A percentile compares a stretch with the other conserved stretches of the same genome.
phyloP scores from a whole-genome alignment of 176 grass and related monocot genomes.

The Echinochloa phyllopogon region DNA sequence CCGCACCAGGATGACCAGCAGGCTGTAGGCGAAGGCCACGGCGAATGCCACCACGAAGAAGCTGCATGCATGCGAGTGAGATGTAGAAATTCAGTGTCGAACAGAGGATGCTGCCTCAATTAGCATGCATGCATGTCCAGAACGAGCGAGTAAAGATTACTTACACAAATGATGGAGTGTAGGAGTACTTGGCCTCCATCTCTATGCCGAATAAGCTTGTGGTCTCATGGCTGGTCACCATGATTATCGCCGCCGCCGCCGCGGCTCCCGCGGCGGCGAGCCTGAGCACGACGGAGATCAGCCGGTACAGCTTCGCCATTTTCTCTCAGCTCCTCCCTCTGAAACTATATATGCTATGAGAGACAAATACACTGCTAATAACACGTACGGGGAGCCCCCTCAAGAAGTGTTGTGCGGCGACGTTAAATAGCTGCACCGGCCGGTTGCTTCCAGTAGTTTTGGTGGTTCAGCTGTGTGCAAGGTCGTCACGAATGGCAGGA shows the following conservation, averaged over 20 bases:
- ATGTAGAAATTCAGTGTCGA: not conserved
- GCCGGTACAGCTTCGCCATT: slow-evolving; percentile 66
- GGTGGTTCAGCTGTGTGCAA: slow-evolving; percentile 51
- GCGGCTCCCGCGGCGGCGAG: slow-evolving; percentile 58
- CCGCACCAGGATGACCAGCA: slow-evolving; percentile 58
- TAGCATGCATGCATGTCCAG: not conserved
- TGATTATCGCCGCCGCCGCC: slow-evolving; percentile 61
- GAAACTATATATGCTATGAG: not conserved
- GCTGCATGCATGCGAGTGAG: slow-evolving; percentile 19
- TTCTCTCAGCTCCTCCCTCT: not conserved
- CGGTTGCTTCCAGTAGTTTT: slow-evolving; percentile 33
- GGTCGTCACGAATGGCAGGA: not conserved
- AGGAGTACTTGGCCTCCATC: slow-evolving; percentile 87
- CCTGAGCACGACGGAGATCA: slow-evolving; percentile 54
- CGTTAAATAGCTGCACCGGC: slow-evolving; percentile 30
- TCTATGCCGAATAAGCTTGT: slow-evolving; percentile 74
- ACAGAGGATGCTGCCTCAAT: too few species aligned
- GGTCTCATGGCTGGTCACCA: slow-evolving; percentile 83
- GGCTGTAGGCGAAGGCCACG: slow-evolving; percentile 60
- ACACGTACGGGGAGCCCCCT: not conserved
- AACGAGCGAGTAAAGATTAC: not conserved
- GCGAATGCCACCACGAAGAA: slow-evolving; percentile 82
- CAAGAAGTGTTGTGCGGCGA: not conserved
- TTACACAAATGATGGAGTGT: slow-evolving; percentile 78
- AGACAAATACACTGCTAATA: not conserved